Evolutionary conservation across 495 filamentous ascomycete species (phyloP), one percentile per base, ranked within the genome.

Genomic region (Cetradonia linearis): DNA sequence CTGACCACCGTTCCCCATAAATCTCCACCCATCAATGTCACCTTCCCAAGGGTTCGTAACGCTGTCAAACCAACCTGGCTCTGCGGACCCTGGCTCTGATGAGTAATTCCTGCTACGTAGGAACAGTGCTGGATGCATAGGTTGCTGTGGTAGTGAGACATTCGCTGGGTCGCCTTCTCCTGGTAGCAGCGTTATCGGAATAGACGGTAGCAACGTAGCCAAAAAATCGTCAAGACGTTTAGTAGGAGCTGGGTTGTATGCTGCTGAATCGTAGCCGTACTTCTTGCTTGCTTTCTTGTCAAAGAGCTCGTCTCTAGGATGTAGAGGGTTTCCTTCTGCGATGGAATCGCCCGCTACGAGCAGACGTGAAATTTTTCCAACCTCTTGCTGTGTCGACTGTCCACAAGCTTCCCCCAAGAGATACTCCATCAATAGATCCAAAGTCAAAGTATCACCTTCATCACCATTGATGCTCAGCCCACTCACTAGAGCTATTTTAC

Each of bases 41-140:
- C 82, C 89, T 59, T 91, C 86, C 85, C 87, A 95, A 0, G 93
- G 93, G 68, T 99, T 99, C 44, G 93, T 96, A 42, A 89, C 89
- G 44, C 79, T 81, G 72, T 96, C 88, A 57, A 98, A 86, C 86
- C 89, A 95, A 33, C 86, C 82, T 0, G 78, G 73, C 55, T 84
- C 79, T 31, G 71, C 68, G 7, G 74, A 71, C 0, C 64, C 76
- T 8, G 82, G 77, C 18, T 72, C 67, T 16, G 79, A 74, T 27
- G 81, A 74, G 67, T 89, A 97, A 28, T 77, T 74, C 64, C 91
- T 76, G 25, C 88, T 76, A 16, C 81, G 78, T 3, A 87, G 86
- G 59, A 95, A 88, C 84, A 92, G 86, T 59, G 88, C 87, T 14
- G 83, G 72, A 70, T 95, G 89, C 48, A 95, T 86, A 0, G 84